Conservation (phyloP, 305 asterid genomes). For the Nicotiana rustica region DNA sequence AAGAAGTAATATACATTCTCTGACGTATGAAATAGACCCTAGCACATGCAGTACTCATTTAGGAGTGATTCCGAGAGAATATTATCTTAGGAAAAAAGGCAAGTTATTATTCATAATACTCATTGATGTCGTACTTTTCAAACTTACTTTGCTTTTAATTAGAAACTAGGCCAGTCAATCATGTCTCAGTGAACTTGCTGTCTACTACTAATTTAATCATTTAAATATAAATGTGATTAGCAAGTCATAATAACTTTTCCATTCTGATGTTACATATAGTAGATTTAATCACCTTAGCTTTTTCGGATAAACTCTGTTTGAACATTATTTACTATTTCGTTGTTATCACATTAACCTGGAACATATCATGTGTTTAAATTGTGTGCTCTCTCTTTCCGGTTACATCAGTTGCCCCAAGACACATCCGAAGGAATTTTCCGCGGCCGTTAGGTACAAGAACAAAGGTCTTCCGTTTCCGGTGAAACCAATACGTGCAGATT, state of each 20-base stretch:
- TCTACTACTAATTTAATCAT: conserved; percentile 26
- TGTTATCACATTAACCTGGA: too few relatives aligned
- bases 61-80: conserved; percentile 32
- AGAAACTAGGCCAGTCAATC: conserved; percentile 29
- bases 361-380: too few relatives aligned
- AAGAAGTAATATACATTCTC: neutral
- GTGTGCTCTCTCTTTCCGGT: too few relatives aligned
- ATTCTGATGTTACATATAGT: too few relatives aligned
- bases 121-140: conserved; percentile 31
- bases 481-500: too few relatives aligned
- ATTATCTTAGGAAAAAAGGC: conserved; percentile 30
- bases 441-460: too few relatives aligned
- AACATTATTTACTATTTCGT: too few relatives aligned
- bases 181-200: conserved; percentile 30
- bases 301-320: too few relatives aligned
- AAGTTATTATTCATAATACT: conserved; percentile 30
- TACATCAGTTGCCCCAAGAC: too few relatives aligned
- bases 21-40: neutral
- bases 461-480: too few relatives aligned
- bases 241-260: neutral
- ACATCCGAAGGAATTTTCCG: too few relatives aligned
- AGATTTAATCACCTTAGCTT: too few relatives aligned
- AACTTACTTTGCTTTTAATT: conserved; percentile 22
- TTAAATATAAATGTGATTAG: conserved; percentile 29
- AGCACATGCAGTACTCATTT: conserved; percentile 32